Evolutionary conservation across 2,329 filamentous ascomycete species (phyloP), one percentile per base, ranked within the genome.

Genomic region (Fusarium sp.): DNA sequence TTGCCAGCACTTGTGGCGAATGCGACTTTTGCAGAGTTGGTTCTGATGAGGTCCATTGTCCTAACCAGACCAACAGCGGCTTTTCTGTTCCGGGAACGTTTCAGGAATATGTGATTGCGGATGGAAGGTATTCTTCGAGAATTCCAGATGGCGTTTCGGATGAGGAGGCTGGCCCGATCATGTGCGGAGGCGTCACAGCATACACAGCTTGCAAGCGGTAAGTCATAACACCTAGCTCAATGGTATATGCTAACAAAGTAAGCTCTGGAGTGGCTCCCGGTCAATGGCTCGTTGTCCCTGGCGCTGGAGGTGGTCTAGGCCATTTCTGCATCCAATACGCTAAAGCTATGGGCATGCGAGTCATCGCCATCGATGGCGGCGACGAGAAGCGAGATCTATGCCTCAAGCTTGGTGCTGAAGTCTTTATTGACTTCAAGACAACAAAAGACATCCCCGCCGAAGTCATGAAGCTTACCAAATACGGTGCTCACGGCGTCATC

Each of bases 61-160:
- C 87, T 3, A 84, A 92, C 41, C 90, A 92, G 11, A 83, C 87
- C 12, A 88, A 97, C 37, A 96, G 93, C 2, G 94, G 94, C 35
- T 97, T 95, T 84, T 96, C 93, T 0, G 93, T 95, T 76, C 92
- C 97, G 76, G 94, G 94, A 20, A 91, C 91, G 12, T 97, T 97
- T 86, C 94, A 97, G 83, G 90, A 97, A 84, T 97, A 97, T 84
- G 88, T 87, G 78, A 88, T 97, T 75, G 93, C 90, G 67, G 95
- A 96, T 79, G 93, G 93, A 4, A 89, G 91, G 17, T 93, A 96
- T 80, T 89, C 94, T 7, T 92, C 93, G 12, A 89, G 90, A 73
- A 89, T 97, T 62, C 91, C 92, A 50, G 91, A 94, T 79, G 88
- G 91, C 3, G 86, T 91, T 64, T 83, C 88, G 48, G 89, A 97